These are phyloP conservation scores for Blastocystis sp. DNA, from an alignment of 352 stramenopile species.

Conservation along the genomic window DNA sequence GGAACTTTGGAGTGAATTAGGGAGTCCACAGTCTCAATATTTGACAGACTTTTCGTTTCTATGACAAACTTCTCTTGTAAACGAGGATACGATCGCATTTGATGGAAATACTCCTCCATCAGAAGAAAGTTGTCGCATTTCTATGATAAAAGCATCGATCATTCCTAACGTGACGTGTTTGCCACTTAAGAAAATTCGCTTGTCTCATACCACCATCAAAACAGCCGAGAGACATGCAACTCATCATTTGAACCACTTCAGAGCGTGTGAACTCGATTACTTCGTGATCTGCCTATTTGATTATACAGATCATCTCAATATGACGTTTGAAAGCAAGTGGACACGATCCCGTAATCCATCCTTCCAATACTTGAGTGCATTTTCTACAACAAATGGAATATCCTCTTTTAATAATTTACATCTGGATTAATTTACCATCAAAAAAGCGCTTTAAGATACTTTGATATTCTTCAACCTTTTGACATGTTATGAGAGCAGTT, in stretches of 20 bases:
- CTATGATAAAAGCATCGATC: background rate
- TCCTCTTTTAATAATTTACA: background rate
- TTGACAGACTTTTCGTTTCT: background rate
- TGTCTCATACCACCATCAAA: background rate
- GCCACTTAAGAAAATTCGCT: background rate
- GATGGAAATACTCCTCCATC: constrained; percentile 36
- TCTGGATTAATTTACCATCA: background rate
- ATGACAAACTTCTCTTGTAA: background rate
- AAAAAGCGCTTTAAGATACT: constrained; percentile 20
- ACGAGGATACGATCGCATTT: background rate
- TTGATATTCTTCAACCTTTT: background rate
- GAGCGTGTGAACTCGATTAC: background rate
- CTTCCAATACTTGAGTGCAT: background rate
- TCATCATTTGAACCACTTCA: constrained; percentile 24
- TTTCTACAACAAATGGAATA: constrained; percentile 1
- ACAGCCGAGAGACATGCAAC: background rate
- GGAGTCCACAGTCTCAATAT: background rate
- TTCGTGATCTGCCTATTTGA: background rate
- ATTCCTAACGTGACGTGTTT: background rate
- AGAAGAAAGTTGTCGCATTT: constrained; percentile 12
- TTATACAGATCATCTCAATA: background rate
- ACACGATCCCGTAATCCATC: background rate
- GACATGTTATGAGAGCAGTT: background rate
- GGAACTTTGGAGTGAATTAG: constrained; percentile 10
- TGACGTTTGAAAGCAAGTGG: background rate